Evolutionary conservation across 768 basidiomycete species (phyloP), one percentile per base, ranked within the genome.

Genomic region (Termitomyces sp.): DNA sequence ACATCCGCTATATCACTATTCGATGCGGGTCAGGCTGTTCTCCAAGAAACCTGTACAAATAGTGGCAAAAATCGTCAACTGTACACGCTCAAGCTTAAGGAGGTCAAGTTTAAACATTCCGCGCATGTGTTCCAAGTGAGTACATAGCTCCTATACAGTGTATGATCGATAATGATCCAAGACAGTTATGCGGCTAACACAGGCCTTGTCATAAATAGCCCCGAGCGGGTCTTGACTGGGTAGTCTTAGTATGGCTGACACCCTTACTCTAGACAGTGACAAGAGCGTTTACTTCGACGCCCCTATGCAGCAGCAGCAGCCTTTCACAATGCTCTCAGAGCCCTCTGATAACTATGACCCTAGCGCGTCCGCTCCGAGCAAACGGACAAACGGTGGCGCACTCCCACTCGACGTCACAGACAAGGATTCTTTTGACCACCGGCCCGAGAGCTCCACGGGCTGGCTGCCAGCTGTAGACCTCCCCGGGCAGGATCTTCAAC

Each of bases 241-340:
- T 32, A 34, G 54, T 53, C 59, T 56, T 21, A 60, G 54, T 48
- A 60, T 60, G 59, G 40, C 43, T 53, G 51, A 58, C 56, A 55
- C 31, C 44, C 25, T 25, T 45, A 60, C 67, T 32, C 67, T 65
- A 50, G 51, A 70, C 54, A 78, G 77, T 64, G 70, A 68, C 47
- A 65, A 65, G 29, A 73, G 70, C 47, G 43, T 62, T 12, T 82
- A 81, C 65, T 80, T 79, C 61, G 80, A 81, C 77, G 78, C 75
- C 10, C 72, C 70, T 25, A 62, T 67, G 56, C 71, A 53, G 5
- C 56, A 52, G 5, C 56, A 52, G 27, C 57, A 45, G 31, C n/a
- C 27, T n/a, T 58, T 35, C 53, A 38, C 27, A 12, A 51, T 58
- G 51, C 41, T 42, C 23, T 34, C 56, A 12, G 44, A 48, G 23